phyloP scores from a whole-genome alignment of 139 green algal genomes.

The Ostreobium quekettii region DNA sequence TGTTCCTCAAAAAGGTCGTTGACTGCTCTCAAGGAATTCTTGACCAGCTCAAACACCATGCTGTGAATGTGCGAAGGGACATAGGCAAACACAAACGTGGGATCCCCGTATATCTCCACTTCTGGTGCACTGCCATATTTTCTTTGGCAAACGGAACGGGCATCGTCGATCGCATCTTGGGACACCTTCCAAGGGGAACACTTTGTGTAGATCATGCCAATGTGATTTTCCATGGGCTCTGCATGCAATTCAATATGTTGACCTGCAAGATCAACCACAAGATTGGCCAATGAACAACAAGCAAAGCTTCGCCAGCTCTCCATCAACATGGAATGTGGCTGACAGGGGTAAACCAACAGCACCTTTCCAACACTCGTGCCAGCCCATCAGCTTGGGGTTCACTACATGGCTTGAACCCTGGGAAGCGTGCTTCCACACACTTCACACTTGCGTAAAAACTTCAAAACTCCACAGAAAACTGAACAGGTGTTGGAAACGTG shows the following conservation, averaged over 20 bases:
- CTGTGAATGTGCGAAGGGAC: slow-evolving; percentile 95
- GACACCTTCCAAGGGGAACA: slow-evolving; percentile 65
- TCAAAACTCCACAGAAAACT: too few species aligned
- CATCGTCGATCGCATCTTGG: slow-evolving; percentile 86
- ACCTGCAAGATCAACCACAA: too few species aligned
- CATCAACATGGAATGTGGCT: too few species aligned
- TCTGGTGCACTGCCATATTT: slow-evolving; percentile 77
- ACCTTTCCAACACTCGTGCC: too few species aligned
- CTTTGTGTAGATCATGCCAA: slow-evolving; percentile 86
- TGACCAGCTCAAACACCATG: slow-evolving; percentile 90
- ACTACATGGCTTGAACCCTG: too few species aligned
- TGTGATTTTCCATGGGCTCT: slow-evolving; percentile 59
- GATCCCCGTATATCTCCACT: slow-evolving; percentile 83
- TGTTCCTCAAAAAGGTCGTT: slow-evolving; percentile 76
- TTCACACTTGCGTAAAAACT: too few species aligned
- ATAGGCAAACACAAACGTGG: slow-evolving; percentile 88
- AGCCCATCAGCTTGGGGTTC: too few species aligned
- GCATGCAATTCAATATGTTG: slow-evolving; percentile 93
- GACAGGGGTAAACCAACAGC: too few species aligned
- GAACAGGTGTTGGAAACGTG: too few species aligned
- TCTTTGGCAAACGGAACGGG: slow-evolving; percentile 82
- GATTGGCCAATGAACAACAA: too few species aligned
- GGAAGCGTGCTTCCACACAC: too few species aligned
- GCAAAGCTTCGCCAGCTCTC: too few species aligned
- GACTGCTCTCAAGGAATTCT: slow-evolving; percentile 91